These are phyloP conservation scores for Babesia caballi DNA, from an alignment of 169 alveolate genomes.

Conservation along the genomic window DNA sequence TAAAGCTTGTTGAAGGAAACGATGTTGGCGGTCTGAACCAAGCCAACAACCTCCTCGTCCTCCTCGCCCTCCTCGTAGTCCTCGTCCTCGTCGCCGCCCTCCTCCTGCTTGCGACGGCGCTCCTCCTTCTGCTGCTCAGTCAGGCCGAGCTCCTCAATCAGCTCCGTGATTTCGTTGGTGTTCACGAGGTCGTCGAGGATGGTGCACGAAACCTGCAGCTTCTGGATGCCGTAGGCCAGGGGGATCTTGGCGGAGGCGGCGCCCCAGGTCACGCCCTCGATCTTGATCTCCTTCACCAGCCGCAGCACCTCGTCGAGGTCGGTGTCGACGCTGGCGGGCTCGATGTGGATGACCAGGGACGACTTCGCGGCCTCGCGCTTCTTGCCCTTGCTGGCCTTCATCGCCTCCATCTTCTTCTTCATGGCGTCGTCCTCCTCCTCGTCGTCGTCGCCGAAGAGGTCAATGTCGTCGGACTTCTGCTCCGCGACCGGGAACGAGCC, in stretches of 20 bases:
- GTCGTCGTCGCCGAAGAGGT: conserved; percentile 69
- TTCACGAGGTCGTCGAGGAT: conserved; percentile 80
- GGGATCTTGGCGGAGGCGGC: conserved; percentile 80
- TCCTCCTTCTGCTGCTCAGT: conserved; percentile 73
- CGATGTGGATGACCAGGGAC: conserved; percentile 79
- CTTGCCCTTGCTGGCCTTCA: conserved; percentile 74
- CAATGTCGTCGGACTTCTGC: conserved; percentile 60
- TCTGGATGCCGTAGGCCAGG: conserved; percentile 82
- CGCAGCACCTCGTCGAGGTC: conserved; percentile 77
- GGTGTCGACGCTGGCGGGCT: conserved; percentile 79
- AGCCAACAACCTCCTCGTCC: conserved; percentile 76
- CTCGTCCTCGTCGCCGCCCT: conserved; percentile 64
- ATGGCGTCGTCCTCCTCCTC: conserved; percentile 69
- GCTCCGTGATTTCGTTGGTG: conserved; percentile 78
- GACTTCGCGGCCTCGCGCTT: conserved; percentile 75
- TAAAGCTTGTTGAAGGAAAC: conserved; percentile 83
- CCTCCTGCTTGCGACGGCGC: conserved; percentile 59
- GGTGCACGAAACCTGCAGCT: conserved; percentile 82
- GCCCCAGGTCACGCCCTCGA: conserved; percentile 85
- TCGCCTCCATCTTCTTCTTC: conserved; percentile 77
- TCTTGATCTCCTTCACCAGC: conserved; percentile 70
- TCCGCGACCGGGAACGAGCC: conserved; percentile 46
- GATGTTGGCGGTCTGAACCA: conserved; percentile 84
- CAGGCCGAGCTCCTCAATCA: conserved; percentile 80
- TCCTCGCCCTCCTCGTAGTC: conserved; percentile 18